A percentile compares a stretch with the other conserved stretches of the same genome.
Conservation (phyloP, 305 asterid genomes). For the Plantago lanceolata region DNA sequence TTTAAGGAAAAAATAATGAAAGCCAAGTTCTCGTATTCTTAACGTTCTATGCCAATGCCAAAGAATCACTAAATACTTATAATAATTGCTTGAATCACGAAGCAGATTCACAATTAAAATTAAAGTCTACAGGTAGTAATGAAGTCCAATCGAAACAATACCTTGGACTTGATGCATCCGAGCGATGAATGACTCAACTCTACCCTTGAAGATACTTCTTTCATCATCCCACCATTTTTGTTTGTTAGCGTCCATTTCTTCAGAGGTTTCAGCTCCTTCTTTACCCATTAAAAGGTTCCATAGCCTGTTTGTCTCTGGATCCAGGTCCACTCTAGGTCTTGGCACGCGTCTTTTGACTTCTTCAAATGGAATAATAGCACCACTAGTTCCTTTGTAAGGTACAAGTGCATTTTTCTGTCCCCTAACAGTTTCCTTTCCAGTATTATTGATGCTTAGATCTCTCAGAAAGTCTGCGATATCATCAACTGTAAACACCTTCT, state of each 20-base stretch:
- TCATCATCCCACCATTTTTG: constrained; percentile 90
- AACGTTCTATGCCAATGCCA: background rate
- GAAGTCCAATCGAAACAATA: constrained; percentile 28
- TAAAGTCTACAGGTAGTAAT: constrained; percentile 9
- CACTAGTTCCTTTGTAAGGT: constrained; percentile 61
- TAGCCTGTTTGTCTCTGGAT: constrained; percentile 72
- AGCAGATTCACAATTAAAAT: constrained; percentile 4
- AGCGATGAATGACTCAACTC: constrained; percentile 85
- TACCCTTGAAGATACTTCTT: constrained; percentile 65
- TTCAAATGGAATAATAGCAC: constrained; percentile 53
- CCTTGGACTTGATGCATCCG: constrained; percentile 98
- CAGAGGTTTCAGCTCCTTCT: constrained; percentile 54
- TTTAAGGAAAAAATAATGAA: too few species aligned
- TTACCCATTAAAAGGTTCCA: constrained; percentile 91
- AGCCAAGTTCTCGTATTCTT: background rate
- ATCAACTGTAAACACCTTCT: constrained; percentile 33
- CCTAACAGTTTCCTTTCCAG: constrained; percentile 29
- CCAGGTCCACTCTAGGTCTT: constrained; percentile 93
- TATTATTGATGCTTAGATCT: constrained; percentile 37
- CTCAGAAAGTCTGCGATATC: constrained; percentile 38
- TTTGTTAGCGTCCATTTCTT: constrained; percentile 43
- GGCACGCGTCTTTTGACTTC: constrained; percentile 50
- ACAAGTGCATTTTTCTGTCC: constrained; percentile 55
- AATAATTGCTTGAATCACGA: constrained; percentile 16
- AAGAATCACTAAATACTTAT: background rate